Evolutionary conservation across 371 early-diverging fungal genomes (phyloP).

Genomic region (Entomophthora muscae): DNA sequence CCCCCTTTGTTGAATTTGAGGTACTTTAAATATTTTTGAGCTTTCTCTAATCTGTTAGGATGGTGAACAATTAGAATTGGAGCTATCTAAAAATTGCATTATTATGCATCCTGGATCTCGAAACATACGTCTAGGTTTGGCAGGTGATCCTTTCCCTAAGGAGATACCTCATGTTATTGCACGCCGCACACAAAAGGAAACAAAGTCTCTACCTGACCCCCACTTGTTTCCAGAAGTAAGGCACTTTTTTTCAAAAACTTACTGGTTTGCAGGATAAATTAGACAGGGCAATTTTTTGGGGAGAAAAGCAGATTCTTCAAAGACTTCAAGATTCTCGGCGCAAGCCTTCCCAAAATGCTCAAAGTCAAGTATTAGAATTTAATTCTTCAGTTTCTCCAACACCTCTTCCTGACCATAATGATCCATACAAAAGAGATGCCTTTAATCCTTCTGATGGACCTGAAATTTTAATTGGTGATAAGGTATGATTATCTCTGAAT

Average conservation of each 20-base stretch:
- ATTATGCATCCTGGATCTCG: conserved; percentile 79
- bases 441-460: background rate
- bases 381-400: conserved; percentile 46
- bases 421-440: conserved; percentile 69
- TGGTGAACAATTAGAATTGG: conserved; percentile 1
- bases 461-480: background rate
- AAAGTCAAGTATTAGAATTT: conserved; percentile 45
- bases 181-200: conserved; percentile 24
- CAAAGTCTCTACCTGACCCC: too few relatives aligned
- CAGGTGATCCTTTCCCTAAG: conserved; percentile 62
- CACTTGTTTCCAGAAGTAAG: background rate
- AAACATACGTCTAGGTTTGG: conserved; percentile 54
- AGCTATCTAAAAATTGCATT: conserved; percentile 16
- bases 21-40: background rate
- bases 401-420: conserved; percentile 69
- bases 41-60: conserved; percentile 2
- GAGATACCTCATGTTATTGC: conserved; percentile 68
- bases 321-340: background rate
- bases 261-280: conserved; percentile 4
- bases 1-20: background rate
- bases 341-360: conserved; percentile 40
- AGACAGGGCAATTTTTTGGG: conserved; percentile 5
- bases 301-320: background rate
- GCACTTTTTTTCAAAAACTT: background rate
- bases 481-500: background rate